Conservation (phyloP, 179 eudicot species). For the Spergularia azorica region DNA sequence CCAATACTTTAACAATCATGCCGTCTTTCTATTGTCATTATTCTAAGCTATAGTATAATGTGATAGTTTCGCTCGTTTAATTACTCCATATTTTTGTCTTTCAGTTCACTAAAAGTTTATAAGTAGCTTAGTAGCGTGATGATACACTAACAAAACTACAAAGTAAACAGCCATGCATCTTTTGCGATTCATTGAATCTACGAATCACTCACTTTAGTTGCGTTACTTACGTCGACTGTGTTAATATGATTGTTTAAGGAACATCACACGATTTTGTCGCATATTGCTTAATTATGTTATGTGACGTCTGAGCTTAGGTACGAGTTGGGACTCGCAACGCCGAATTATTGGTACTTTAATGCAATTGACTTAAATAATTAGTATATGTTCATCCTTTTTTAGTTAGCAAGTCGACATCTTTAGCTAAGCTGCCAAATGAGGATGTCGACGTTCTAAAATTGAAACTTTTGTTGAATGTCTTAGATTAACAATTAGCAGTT, state of each 20-base stretch:
- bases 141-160: no score
- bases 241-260: not conserved
- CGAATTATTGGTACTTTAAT: not conserved
- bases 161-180: not conserved
- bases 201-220: not conserved
- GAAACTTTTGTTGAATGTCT: no score
- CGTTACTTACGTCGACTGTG: conserved; percentile 5
- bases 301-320: not conserved
- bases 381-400: not conserved
- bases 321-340: not conserved
- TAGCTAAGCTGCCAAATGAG: not conserved
- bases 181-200: conserved; percentile 1
- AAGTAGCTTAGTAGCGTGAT: no score
- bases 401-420: not conserved
- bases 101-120: no score
- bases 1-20: no score
- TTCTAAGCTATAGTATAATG: no score
- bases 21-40: no score
- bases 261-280: conserved; percentile 14
- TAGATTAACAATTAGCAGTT: no score
- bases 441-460: no score
- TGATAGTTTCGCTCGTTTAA: no score
- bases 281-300: not conserved
- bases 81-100: no score
- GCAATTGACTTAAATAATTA: not conserved